Conservation (phyloP, 2,329 filamentous ascomycete species). For the Whalleya microplaca region DNA sequence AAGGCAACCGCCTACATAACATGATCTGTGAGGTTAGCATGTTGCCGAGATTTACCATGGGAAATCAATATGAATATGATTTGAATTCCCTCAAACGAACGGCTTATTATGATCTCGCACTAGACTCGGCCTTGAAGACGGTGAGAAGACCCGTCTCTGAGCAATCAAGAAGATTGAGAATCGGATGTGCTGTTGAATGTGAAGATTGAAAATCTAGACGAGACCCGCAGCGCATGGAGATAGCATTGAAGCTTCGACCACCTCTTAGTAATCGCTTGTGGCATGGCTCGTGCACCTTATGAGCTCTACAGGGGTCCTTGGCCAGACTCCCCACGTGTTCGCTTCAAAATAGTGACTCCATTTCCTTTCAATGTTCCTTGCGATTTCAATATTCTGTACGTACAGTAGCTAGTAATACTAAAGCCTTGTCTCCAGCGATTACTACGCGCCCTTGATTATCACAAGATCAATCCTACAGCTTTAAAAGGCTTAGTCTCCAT, state of each 20-base stretch:
- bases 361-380: too few species aligned
- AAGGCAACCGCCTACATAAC: too few species aligned
- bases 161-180: conserved; percentile 34
- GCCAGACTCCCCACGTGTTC: too few species aligned
- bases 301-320: too few species aligned
- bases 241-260: not conserved
- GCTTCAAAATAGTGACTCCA: too few species aligned
- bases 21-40: conserved; percentile 22
- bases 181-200: conserved; percentile 41
- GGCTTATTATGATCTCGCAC: conserved; percentile 40
- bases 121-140: conserved; percentile 36
- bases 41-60: conserved; percentile 42
- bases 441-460: too few species aligned
- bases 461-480: too few species aligned
- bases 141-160: conserved; percentile 28
- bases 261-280: not conserved
- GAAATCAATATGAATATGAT: conserved; percentile 36
- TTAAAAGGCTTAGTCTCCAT: too few species aligned
- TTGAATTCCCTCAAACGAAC: conserved; percentile 42
- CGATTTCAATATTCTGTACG: too few species aligned
- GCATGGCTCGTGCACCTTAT: not conserved
- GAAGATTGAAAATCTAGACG: conserved; percentile 27
- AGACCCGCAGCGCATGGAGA: not conserved
- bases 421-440: too few species aligned
- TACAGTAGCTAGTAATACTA: too few species aligned